phyloP scores from a whole-genome alignment of 805 yeast species.

The Pachysolen tannophilus region DNA sequence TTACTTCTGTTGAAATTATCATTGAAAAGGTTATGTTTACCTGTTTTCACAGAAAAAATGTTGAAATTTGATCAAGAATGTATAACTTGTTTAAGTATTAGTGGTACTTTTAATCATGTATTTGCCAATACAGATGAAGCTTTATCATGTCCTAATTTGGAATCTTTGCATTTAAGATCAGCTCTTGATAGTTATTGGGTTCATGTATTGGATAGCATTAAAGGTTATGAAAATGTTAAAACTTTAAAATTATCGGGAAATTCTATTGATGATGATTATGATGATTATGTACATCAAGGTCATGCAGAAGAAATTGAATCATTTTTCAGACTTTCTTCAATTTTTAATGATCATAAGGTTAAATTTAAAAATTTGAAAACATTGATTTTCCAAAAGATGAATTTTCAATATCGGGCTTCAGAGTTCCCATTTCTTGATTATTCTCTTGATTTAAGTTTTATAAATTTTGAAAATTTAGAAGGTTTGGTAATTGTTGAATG shows the following conservation, averaged over 20 bases:
- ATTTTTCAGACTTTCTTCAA: neutral
- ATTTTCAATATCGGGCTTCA: conserved; percentile 1
- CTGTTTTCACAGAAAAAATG: neutral
- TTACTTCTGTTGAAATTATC: neutral
- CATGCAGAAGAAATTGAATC: conserved; percentile 6
- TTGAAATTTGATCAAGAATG: neutral
- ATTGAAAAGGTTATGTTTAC: neutral
- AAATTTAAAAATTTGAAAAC: conserved; percentile 3
- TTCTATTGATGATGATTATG: conserved; percentile 8
- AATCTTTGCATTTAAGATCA: neutral
- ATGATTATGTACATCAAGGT: conserved; percentile 4
- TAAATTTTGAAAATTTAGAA: conserved; percentile 1
- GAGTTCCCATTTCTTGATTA: conserved; percentile 2
- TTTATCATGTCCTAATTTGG: neutral
- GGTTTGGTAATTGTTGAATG: conserved; percentile 4
- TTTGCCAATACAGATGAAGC: neutral
- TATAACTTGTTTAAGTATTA: neutral
- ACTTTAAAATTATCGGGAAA: conserved; percentile 6
- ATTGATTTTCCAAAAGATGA: conserved; percentile 6
- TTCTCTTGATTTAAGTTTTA: neutral
- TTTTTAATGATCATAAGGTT: neutral
- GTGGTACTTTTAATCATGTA: neutral
- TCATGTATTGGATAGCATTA: neutral
- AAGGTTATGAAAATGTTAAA: conserved; percentile 2
- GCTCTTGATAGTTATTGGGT: neutral